phyloP scores from a whole-genome alignment of 225 moss, liverwort and hornwort genomes.

The Anthoceros angustus region DNA sequence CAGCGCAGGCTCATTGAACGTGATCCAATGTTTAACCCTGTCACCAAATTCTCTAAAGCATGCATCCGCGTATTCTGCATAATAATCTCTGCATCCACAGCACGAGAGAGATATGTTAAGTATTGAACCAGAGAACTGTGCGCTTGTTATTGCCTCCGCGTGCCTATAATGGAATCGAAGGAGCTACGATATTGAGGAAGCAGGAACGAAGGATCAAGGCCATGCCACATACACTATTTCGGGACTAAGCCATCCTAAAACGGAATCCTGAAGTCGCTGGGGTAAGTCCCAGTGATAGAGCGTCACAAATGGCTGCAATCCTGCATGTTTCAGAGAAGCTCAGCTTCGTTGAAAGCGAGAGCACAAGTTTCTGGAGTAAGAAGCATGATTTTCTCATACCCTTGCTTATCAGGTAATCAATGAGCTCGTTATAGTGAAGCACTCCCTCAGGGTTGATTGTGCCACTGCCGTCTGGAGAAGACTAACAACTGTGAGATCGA shows the following conservation, averaged over 20 bases:
- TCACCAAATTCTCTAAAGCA: slow-evolving; percentile 78
- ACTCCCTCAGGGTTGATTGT: slow-evolving; percentile 62
- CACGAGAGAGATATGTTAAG: too few relatives aligned
- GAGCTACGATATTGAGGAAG: too few relatives aligned
- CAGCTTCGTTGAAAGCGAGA: not conserved
- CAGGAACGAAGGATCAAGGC: too few relatives aligned
- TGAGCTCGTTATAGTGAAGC: slow-evolving; percentile 58
- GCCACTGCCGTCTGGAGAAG: slow-evolving; percentile 37
- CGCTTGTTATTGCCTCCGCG: too few relatives aligned
- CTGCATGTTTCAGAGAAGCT: slow-evolving; percentile 17
- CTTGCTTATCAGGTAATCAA: slow-evolving; percentile 54
- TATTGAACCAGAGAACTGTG: too few relatives aligned
- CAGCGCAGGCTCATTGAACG: slow-evolving; percentile 64
- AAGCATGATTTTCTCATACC: slow-evolving; percentile 18
- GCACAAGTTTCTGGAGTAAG: not conserved
- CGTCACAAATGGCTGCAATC: slow-evolving; percentile 57
- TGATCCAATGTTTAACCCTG: slow-evolving; percentile 78
- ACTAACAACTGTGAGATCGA: not conserved
- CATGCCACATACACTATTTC: slow-evolving; percentile 49
- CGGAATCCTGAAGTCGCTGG: slow-evolving; percentile 36
- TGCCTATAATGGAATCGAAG: too few relatives aligned
- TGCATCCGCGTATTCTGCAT: slow-evolving; percentile 50
- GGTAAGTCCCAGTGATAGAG: slow-evolving; percentile 98
- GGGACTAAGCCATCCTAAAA: slow-evolving; percentile 47
- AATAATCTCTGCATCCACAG: slow-evolving; percentile 29